Conservation (phyloP, 78 protist genomes). For the Trichosphaerium sp. region DNA sequence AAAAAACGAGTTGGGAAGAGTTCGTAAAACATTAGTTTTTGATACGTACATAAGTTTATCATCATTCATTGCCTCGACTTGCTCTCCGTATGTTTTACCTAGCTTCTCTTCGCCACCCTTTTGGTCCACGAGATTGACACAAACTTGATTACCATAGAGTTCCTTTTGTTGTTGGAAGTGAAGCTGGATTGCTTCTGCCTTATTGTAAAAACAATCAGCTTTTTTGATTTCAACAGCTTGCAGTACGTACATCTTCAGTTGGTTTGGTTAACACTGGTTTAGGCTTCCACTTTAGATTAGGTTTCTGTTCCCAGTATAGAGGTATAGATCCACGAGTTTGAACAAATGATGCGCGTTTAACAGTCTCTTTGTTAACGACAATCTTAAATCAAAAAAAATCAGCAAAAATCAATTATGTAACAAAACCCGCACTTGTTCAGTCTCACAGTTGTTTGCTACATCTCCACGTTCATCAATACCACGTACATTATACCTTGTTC, state of each 20-base stretch:
- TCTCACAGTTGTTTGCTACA: conserved; percentile 42
- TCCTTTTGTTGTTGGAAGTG: conserved; percentile 31
- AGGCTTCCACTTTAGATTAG: conserved; percentile 17
- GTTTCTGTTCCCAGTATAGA: conserved; percentile 29
- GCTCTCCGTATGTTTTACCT: conserved; percentile 45
- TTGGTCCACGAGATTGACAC: conserved; percentile 43
- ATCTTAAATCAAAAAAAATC: too few species aligned
- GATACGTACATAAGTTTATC: too few species aligned
- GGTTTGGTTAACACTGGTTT: conserved; percentile 25
- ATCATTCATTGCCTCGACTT: too few species aligned
- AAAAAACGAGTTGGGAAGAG: too few species aligned
- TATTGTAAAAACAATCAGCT: not conserved
- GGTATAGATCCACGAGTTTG: conserved; percentile 46
- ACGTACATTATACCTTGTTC: conserved; percentile 46
- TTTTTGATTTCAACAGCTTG: not conserved
- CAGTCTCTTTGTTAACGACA: too few species aligned
- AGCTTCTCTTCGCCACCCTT: conserved; percentile 33
- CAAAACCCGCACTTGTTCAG: conserved; percentile 48
- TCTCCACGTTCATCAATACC: conserved; percentile 45
- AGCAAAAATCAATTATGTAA: too few species aligned
- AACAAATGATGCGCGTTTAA: too few species aligned
- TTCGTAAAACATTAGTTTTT: too few species aligned
- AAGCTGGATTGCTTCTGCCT: conserved; percentile 27
- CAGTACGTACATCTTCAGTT: not conserved
- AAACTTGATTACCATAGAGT: conserved; percentile 25